A percentile compares a stretch with the other conserved stretches of the same genome.
phyloP scores from a whole-genome alignment of 495 filamentous ascomycete species.

The Annulohypoxylon moriforme region DNA sequence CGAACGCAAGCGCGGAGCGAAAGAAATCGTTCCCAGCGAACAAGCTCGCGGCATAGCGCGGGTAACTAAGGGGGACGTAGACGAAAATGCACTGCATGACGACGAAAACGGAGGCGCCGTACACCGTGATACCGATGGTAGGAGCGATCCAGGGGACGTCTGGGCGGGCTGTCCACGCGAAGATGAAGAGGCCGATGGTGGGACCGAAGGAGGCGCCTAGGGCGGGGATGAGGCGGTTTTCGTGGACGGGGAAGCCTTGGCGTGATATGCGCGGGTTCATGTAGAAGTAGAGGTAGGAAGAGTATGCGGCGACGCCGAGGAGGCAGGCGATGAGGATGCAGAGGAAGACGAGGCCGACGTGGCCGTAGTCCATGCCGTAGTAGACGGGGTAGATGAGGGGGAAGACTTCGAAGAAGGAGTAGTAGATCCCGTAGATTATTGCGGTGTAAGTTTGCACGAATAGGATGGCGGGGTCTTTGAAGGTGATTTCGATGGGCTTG shows the following conservation, averaged over 20 bases:
- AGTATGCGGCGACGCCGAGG: constrained; percentile 65
- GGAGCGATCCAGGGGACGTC: constrained; percentile 71
- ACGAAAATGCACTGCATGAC: constrained; percentile 73
- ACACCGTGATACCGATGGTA: constrained; percentile 69
- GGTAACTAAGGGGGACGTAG: constrained; percentile 71
- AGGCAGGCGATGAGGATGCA: constrained; percentile 68
- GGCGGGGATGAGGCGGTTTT: constrained; percentile 66
- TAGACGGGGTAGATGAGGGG: constrained; percentile 74
- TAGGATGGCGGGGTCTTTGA: constrained; percentile 70
- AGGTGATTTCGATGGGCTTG: constrained; percentile 70
- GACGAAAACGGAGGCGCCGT: constrained; percentile 57
- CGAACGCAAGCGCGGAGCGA: constrained; percentile 66
- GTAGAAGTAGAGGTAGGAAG: constrained; percentile 61
- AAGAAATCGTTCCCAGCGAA: constrained; percentile 73
- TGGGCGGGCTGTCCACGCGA: constrained; percentile 68
- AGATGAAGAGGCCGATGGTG: constrained; percentile 71
- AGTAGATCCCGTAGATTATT: constrained; percentile 75
- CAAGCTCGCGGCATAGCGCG: constrained; percentile 69
- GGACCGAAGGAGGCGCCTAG: constrained; percentile 64
- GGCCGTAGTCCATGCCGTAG: constrained; percentile 71
- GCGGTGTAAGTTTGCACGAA: constrained; percentile 73
- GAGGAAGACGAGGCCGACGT: constrained; percentile 73
- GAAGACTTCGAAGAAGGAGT: constrained; percentile 79
- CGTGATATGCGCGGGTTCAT: constrained; percentile 55
- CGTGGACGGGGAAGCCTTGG: constrained; percentile 61